Conservation (phyloP, 176 grass and related monocot genomes). For the Bolboschoenus planiculmis region DNA sequence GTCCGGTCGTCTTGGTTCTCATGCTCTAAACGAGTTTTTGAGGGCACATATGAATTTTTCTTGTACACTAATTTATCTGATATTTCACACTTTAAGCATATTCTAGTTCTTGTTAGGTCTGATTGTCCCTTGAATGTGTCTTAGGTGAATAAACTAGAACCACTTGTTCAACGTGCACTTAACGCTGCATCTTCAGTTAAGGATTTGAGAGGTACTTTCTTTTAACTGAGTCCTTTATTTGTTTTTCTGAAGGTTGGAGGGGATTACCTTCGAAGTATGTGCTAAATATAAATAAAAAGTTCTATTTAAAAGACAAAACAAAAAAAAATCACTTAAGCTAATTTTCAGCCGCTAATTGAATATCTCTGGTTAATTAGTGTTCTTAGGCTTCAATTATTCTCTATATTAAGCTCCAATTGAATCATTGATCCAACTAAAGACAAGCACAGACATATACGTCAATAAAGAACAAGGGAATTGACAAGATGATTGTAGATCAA, state of each 20-base stretch:
- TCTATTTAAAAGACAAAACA: neutral
- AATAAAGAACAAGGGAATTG: neutral
- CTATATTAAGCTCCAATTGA: neutral
- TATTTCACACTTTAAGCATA: neutral
- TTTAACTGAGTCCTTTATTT: neutral
- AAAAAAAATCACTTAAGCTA: neutral
- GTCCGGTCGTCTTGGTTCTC: neutral
- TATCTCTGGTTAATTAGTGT: neutral
- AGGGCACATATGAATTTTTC: neutral
- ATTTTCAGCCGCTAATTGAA: neutral
- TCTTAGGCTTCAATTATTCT: neutral
- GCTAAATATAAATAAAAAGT: neutral
- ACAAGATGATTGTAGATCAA: neutral
- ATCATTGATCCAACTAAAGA: neutral
- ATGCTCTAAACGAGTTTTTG: neutral
- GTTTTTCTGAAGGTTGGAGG: neutral
- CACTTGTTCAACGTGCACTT: conserved; percentile 57
- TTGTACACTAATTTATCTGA: neutral
- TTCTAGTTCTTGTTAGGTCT: neutral
- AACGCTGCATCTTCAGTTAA: conserved; percentile 36
- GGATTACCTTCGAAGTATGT: neutral
- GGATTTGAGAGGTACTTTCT: conserved; percentile 72
- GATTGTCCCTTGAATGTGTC: conserved; percentile 1
- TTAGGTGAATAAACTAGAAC: conserved; percentile 63
- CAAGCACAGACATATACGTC: neutral